Base-by-base conservation (phyloP, 345 rosid species). In the Cardiospermum halicacabum region DNA sequence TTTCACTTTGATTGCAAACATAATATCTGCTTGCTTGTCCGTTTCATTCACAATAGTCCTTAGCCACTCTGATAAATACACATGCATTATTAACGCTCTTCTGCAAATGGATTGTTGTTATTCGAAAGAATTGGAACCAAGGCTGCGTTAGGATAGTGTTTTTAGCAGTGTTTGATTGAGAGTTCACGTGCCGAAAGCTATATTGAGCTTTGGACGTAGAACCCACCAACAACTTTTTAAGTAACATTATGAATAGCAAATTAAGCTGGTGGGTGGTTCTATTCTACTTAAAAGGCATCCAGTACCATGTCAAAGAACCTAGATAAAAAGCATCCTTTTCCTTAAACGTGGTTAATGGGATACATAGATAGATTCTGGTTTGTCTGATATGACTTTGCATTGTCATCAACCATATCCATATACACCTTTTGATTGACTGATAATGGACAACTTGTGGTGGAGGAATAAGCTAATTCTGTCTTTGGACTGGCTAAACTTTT, bases 401-500 rank as follows among this genome's bases (percentile, higher is more conserved):
- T 25, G 11, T 36, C 24, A 16, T 34, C 16, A 16, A 7, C 34
- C 48, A 50, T 37, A 16, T 53, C 6, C 42, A 28, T 39, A 18
- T 39, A 16, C 1, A 19, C 1, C 30, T 42, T 34, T 64, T 24
- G 45, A 24, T 53, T 26, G 24, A 57, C 58, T 24, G 9, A 11
- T 22, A n/a, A n/a, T 13, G 18, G 60, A 28, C 54, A 68, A 50
- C 36, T 60, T 55, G 62, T 26, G 4, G 19, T 15, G 72, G 47
- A 9, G 68, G 78, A 70, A 75, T 75, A 75, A 69, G 74, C 74
- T 61, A 65, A 39, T 39, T 71, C 67, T 32, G 9, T 32, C 19
- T 55, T 48, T 36, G 11, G 19, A 40, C 43, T 3, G 19, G 32
- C 40, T 13, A 22, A 10, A n/a, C 7, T 2, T 0, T 40, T 18